Evolutionary conservation across 1,284 basidiomycete species (phyloP), one percentile per base, ranked within the genome.

Genomic region (Vanrija sp.): DNA sequence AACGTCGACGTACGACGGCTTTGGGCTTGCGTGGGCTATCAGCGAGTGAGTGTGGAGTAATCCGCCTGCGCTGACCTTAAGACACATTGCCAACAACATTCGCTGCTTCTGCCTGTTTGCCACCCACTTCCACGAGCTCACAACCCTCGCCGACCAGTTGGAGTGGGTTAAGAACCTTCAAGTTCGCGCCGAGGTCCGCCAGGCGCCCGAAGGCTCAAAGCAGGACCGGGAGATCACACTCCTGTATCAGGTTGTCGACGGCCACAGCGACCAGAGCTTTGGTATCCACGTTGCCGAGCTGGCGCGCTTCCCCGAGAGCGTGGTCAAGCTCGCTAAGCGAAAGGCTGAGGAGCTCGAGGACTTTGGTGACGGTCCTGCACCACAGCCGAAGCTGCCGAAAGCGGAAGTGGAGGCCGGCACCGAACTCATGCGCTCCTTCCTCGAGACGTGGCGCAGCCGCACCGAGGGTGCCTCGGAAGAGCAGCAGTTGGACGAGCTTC

Each of bases 1-100:
- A n/a, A 98, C 96, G 1, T 97, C 93, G 0, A 98, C 96, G 0
- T 97, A 97, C 67, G 96, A 99, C 74, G 96, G 96, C 1, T 98
- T 98, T 68, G 96, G 96, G 12, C 82, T 99, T 1, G 96, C 96
- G 0, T 99, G 95, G 94, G 93, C 95, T 1, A 98, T 98, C 65
- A 95, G 91, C 34, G 96, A 98, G 91, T 34, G 34, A 34, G 34
- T 34, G 12, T 34, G 34, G 12, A 2, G 4, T 6, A 1, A 12
- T 92, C 73, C 58, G 83, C 75, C 3, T 23, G 10, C 9, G 15
- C 14, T 29, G 49, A 94, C 91, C 74, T 34, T 15, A 34, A 34
- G 34, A 15, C 88, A 95, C 71, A 96, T 99, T 61, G 91, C 92
- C 1, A 89, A 87, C 2, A 81, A 90, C 63, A 94, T 98, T 45